Evolutionary conservation across 331 rosid genomes (phyloP).

Genomic region (Pyrus hybrid): DNA sequence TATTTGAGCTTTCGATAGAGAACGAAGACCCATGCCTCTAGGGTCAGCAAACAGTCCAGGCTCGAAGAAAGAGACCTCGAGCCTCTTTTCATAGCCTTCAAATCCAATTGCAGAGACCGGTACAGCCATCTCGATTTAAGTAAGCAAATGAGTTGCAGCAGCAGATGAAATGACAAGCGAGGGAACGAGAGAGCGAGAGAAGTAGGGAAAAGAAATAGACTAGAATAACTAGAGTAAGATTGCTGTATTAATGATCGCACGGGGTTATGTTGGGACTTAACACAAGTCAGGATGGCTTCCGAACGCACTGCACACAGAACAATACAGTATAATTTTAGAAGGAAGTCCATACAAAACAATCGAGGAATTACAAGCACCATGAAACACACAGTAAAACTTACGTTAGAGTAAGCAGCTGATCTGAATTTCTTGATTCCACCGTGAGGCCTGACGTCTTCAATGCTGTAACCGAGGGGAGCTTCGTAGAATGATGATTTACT

Average conservation of each 20-base stretch:
- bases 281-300: slow-evolving; percentile 69
- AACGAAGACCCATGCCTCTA: slow-evolving; percentile 60
- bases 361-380: not conserved
- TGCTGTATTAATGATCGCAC: slow-evolving; percentile 12
- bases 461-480: slow-evolving; percentile 95
- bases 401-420: slow-evolving; percentile 99
- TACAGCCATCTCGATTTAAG: slow-evolving; percentile 42
- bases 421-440: slow-evolving; percentile 98
- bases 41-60: slow-evolving; percentile 82
- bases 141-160: not conserved
- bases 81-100: slow-evolving; percentile 89
- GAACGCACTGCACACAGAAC: slow-evolving; percentile 52
- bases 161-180: slow-evolving; percentile 1
- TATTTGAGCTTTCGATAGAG: slow-evolving; percentile 48
- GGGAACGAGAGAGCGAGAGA: slow-evolving; percentile 6
- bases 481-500: slow-evolving; percentile 62
- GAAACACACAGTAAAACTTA: slow-evolving; percentile 11
- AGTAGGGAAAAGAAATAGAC: slow-evolving; percentile 14
- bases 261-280: slow-evolving; percentile 22
- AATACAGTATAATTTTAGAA: not conserved
- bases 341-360: not conserved
- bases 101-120: slow-evolving; percentile 72
- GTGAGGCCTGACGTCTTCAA: slow-evolving; percentile 94
- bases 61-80: slow-evolving; percentile 64
- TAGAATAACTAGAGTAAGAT: not conserved